Base-by-base conservation (phyloP, 2,329 filamentous ascomycete genomes). In the Reticulascus tulasneorum region DNA sequence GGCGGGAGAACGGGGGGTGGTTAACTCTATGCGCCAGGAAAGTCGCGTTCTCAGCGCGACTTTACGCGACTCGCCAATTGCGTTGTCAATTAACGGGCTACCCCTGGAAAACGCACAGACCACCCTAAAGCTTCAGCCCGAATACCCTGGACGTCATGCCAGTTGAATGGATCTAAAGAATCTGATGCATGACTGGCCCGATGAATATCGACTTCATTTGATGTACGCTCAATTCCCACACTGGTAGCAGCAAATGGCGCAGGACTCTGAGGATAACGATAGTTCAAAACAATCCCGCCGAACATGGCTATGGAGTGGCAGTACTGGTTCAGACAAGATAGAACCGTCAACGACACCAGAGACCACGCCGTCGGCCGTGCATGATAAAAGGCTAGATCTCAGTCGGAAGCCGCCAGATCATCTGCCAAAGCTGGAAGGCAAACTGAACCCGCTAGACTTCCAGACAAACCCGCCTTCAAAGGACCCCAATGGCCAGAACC, bases 401-500 rank as follows among this genome's bases (percentile, higher is more conserved):
- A 22, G 21, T 11, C 19, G 33, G 16, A 22, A 21, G 19, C 33
- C 33, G 9, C 26, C 23, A 26, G 27, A 34, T 20, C 40, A 37
- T n/a, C 37, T 35, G 37, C 27, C 48, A 35, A 42, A 41, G 17
- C 38, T 39, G 33, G 29, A 42, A 32, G 26, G 37, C 27, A 32
- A 41, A 26, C 38, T 45, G 5, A 19, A 44, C 13, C 42, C 45
- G 6, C 32, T 31, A 12, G 40, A 47, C 11, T 48, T 47, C 37
- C 44, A 47, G 29, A 23, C 28, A 17, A 48, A 48, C 33, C 46
- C 47, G 27, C 46, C 46, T 23, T 31, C 47, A 29, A 42, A 48
- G 30, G 38, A 45, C 4, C 39, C 38, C 31, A 54, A 49, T 33
- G 36, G 48, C 58, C n/a, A n/a, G n/a, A 47, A 60, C 57, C 54